These are phyloP conservation scores for Gossypium sturtianum DNA, from an alignment of 345 rosid genomes.

Conservation along the genomic window DNA sequence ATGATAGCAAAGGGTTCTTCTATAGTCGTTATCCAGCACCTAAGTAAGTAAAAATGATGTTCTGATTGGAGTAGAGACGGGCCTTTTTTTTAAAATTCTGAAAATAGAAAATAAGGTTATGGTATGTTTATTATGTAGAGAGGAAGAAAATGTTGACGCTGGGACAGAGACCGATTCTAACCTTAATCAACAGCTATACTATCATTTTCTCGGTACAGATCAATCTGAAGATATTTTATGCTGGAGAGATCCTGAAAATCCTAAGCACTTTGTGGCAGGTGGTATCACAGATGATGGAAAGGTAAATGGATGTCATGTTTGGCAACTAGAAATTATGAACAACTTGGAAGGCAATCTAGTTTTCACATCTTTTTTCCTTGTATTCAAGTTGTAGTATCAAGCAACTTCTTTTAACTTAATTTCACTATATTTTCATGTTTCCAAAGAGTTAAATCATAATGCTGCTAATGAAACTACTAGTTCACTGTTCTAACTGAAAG, in stretches of 20 bases:
- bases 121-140: constrained; percentile 38
- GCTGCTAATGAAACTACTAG: background rate
- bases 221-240: constrained; percentile 86
- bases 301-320: constrained; percentile 32
- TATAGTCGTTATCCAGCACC: constrained; percentile 90
- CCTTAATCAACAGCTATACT: constrained; percentile 71
- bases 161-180: constrained; percentile 88
- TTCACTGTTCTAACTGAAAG: background rate
- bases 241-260: constrained; percentile 83
- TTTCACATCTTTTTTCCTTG: background rate
- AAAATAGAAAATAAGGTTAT: background rate
- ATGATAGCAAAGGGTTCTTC: constrained; percentile 82
- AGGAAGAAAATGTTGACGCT: constrained; percentile 75
- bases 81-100: background rate
- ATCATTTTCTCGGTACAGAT: constrained; percentile 71
- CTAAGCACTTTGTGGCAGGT: constrained; percentile 51
- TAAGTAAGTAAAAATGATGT: constrained; percentile 40
- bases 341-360: background rate
- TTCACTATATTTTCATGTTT: background rate
- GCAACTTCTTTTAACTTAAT: background rate
- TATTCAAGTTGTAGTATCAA: background rate
- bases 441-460: background rate
- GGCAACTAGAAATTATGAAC: background rate
- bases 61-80: background rate
- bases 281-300: constrained; percentile 80